phyloP scores from a whole-genome alignment of 257 asterid genomes.

The Solanum pennellii region DNA sequence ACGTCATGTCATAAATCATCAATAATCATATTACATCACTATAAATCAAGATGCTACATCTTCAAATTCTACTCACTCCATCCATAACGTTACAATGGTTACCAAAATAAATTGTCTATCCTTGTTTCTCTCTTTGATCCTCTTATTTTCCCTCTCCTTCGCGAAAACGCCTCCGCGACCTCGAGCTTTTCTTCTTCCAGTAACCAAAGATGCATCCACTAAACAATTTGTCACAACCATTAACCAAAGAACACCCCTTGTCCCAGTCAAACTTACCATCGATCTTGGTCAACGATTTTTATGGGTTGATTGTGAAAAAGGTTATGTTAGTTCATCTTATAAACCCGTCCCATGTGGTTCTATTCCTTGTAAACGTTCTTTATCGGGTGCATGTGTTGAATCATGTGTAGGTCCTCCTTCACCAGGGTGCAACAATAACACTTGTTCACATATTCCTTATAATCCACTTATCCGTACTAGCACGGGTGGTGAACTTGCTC shows the following conservation, averaged over 20 bases:
- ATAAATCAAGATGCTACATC: neutral
- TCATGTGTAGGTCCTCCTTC: neutral
- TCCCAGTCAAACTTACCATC: slow-evolving; percentile 9
- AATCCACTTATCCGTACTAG: neutral
- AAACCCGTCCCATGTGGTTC: slow-evolving; percentile 8
- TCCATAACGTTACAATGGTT: neutral
- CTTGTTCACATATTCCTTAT: neutral
- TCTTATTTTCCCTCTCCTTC: neutral
- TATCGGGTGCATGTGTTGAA: neutral
- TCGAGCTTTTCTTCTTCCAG: slow-evolving; percentile 11
- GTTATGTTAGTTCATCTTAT: slow-evolving; percentile 12
- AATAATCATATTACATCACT: neutral
- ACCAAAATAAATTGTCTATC: neutral
- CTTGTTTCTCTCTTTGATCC: neutral
- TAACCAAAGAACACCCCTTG: slow-evolving; percentile 20
- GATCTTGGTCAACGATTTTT: slow-evolving; percentile 26
- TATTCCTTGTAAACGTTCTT: slow-evolving; percentile 11
- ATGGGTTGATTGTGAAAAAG: slow-evolving; percentile 22
- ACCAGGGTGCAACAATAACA: neutral
- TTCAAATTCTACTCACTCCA: neutral
- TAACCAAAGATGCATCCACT: slow-evolving; percentile 13
- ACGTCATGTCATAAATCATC: neutral
- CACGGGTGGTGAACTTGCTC: neutral
- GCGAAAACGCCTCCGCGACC: slow-evolving; percentile 4
- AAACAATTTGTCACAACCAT: slow-evolving; percentile 5